Conservation (phyloP, 2,329 filamentous ascomycete genomes). For the Venturia aucupariae region DNA sequence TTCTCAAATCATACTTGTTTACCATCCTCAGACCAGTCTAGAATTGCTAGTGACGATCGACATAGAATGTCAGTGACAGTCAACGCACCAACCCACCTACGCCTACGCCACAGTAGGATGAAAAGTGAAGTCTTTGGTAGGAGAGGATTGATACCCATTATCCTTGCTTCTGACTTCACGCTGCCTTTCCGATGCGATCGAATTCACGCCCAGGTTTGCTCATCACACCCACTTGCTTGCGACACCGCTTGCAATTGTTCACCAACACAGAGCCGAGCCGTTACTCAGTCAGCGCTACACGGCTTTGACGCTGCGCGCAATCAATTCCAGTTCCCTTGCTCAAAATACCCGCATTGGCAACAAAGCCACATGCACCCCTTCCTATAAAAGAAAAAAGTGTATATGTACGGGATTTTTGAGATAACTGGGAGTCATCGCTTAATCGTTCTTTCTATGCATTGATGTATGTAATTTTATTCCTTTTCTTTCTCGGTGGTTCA, state of each 20-base stretch:
- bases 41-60: constrained; percentile 4
- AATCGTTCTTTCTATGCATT: neutral
- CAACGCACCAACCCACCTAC: neutral
- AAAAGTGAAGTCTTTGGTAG: neutral
- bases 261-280: neutral
- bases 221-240: neutral
- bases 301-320: neutral
- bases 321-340: neutral
- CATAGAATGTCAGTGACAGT: neutral
- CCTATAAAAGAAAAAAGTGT: neutral
- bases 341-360: neutral
- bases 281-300: neutral
- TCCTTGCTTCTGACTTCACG: neutral
- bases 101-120: neutral
- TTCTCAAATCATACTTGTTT: constrained; percentile 9
- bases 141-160: neutral
- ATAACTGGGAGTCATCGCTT: neutral
- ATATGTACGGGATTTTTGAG: neutral
- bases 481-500: neutral
- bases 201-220: constrained; percentile 2
- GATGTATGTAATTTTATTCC: neutral
- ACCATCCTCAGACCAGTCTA: constrained; percentile 5
- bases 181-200: neutral
- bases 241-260: neutral
- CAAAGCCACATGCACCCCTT: neutral